These are phyloP conservation scores for Sporothrix pallida DNA, from an alignment of 2,329 filamentous ascomycete species.

Conservation along the genomic window DNA sequence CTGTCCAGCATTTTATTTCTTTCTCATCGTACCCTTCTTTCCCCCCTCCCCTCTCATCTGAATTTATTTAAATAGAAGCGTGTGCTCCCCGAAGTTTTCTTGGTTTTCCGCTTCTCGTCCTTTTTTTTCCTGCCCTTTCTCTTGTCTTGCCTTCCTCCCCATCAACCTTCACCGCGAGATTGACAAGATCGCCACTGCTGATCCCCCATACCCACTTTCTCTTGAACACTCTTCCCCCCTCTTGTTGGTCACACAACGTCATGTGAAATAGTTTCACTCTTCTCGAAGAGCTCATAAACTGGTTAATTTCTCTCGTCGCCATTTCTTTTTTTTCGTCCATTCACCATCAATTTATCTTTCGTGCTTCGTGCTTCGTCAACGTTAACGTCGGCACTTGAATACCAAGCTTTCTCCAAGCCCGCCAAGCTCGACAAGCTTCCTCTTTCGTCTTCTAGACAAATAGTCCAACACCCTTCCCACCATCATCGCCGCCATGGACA, in stretches of 20 bases:
- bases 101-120: not conserved
- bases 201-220: too few relatives aligned
- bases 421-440: conserved; percentile 13
- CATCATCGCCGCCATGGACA: conserved; percentile 26
- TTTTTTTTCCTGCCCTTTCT: not conserved
- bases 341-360: not conserved
- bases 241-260: not conserved
- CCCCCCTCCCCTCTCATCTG: not conserved
- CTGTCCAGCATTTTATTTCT: not conserved
- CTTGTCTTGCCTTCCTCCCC: not conserved
- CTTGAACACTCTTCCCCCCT: not conserved
- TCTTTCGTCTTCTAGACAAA: not conserved
- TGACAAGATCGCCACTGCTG: not conserved
- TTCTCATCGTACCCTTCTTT: not conserved
- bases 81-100: not conserved
- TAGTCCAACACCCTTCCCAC: not conserved
- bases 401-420: not conserved
- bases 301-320: not conserved
- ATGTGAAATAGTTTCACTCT: not conserved
- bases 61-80: not conserved
- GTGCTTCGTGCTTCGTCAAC: not conserved
- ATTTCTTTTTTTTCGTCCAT: not conserved
- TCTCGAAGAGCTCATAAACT: not conserved
- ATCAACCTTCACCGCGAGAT: not conserved
- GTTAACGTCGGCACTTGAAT: not conserved